phyloP scores from a whole-genome alignment of 768 basidiomycete genomes.

The Termitomyces sp. region DNA sequence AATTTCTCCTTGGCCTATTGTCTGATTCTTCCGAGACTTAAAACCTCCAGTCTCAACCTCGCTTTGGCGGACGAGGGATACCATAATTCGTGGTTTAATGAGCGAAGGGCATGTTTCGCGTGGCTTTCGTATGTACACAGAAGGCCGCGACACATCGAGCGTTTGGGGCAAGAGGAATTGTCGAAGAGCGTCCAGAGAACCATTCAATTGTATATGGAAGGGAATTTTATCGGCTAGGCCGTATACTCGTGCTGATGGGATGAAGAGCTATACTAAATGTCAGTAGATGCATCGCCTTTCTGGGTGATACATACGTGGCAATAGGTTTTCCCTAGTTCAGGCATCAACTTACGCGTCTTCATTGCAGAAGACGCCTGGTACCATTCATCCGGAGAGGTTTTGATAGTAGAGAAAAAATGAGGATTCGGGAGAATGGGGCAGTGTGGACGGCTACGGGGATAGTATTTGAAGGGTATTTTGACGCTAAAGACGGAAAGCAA shows the following conservation, averaged over 20 bases:
- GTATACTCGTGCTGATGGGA: constrained; percentile 58
- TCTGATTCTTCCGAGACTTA: constrained; percentile 31
- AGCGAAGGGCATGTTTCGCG: constrained; percentile 6
- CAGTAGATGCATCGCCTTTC: background rate
- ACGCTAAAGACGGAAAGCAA: constrained; percentile 26
- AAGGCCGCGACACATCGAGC: constrained; percentile 10
- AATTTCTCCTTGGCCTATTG: constrained; percentile 45
- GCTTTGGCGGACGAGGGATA: constrained; percentile 51
- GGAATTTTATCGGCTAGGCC: constrained; percentile 52
- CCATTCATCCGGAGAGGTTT: constrained; percentile 65
- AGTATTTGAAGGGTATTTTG: constrained; percentile 43
- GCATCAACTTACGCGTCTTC: constrained; percentile 24
- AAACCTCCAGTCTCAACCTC: constrained; percentile 26
- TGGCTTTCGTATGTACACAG: constrained; percentile 10
- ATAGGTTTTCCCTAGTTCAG: constrained; percentile 32
- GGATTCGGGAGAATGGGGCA: constrained; percentile 43
- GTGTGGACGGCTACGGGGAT: constrained; percentile 48
- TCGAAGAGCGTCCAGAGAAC: constrained; percentile 36
- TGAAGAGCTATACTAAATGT: constrained; percentile 18
- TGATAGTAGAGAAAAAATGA: constrained; percentile 52
- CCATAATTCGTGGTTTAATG: constrained; percentile 28
- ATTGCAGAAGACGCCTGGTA: constrained; percentile 40
- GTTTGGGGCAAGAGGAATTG: constrained; percentile 33
- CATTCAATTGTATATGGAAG: constrained; percentile 59
- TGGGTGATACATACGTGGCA: constrained; percentile 39